Percentiles rank a stretch among this genome's conserved stretches.
phyloP scores from a whole-genome alignment of 2,329 filamentous ascomycete species.

The Ilyonectria sp. region DNA sequence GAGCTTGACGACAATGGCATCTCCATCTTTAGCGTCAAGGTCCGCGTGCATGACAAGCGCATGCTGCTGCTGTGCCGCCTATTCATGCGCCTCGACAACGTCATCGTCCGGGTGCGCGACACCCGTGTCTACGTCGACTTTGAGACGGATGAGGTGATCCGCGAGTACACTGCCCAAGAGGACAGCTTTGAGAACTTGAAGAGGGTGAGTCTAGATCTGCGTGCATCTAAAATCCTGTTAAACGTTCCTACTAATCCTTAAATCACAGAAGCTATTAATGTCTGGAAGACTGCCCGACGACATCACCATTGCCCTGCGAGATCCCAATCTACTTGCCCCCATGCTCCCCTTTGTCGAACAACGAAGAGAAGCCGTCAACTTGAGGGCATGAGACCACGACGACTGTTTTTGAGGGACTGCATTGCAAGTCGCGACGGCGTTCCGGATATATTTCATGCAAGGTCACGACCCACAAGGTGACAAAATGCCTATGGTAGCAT shows the following conservation, averaged over 20 bases:
- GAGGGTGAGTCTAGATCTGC: constrained; percentile 65
- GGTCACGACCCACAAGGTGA: constrained; percentile 22
- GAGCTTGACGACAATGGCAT: constrained; percentile 99
- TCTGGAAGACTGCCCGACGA: constrained; percentile 76
- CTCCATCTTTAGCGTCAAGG: constrained; percentile 89
- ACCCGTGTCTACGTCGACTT: constrained; percentile 96
- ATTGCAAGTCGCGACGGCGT: constrained; percentile 33
- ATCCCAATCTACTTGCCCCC: constrained; percentile 82
- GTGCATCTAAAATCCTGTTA: background rate
- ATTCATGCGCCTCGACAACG: constrained; percentile 94
- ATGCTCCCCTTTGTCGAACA: constrained; percentile 81
- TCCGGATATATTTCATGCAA: constrained; percentile 33
- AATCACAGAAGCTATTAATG: constrained; percentile 62
- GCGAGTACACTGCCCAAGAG: constrained; percentile 94
- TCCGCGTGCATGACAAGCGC: constrained; percentile 91
- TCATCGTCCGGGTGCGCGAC: constrained; percentile 88
- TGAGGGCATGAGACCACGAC: constrained; percentile 25
- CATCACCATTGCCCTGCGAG: constrained; percentile 81
- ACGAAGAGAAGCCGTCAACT: constrained; percentile 66
- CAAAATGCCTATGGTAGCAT: constrained; percentile 27
- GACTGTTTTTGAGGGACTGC: constrained; percentile 3
- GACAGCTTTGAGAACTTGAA: constrained; percentile 83
- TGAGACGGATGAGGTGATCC: constrained; percentile 80
- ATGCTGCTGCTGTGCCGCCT: constrained; percentile 88
- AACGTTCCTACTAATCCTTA: background rate